Evolutionary conservation across 495 filamentous ascomycete genomes (phyloP), one percentile per base, ranked within the genome.

Genomic region (Penicillium parvum): DNA sequence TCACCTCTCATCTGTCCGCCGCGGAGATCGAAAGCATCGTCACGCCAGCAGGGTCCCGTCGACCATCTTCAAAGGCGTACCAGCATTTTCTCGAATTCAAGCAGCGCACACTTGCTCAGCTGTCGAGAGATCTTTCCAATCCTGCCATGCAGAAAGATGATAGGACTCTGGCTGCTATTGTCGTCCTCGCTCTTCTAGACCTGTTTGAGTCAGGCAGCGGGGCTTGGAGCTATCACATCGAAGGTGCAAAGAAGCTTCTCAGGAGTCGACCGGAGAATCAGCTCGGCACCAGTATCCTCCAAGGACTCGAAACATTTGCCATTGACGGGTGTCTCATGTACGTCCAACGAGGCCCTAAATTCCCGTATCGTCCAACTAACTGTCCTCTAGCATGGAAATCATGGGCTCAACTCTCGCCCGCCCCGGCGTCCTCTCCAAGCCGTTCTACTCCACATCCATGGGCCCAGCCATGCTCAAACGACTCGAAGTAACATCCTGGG

Each of bases 321-420:
- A 53, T 70, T 3, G 70, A 73, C 32, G 63, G 65, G 1, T 71
- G 65, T 32, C 54, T 73, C 30, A 63, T 73, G 65, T 68, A 51
- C 54, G 64, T 41, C 17, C 7, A 11, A 11, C 5, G 32, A 23
- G 14, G 16, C 32, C 17, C 21, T 11, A 9, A 8, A 7, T 5
- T n/a, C 9, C 10, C 16, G 14, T 25, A 10, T 7, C n/a, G n/a
- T n/a, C 36, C 43, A 32, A 49, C 42, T 41, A 43, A 34, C 16
- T 7, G 20, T 21, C 12, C 27, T 11, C 16, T 29, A 70, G 66
- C 27, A 67, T 71, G 47, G 66, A 73, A 45, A 69, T 73, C 18
- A 73, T 73, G 70, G 70, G 70, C 16, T 69, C 70, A 12, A 73
- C 70, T 1, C 68, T 73, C 14, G 68, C 68, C 4, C 57, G 68